phyloP scores from a whole-genome alignment of 306 rosid genomes.

The Cicer pinnatifidum region DNA sequence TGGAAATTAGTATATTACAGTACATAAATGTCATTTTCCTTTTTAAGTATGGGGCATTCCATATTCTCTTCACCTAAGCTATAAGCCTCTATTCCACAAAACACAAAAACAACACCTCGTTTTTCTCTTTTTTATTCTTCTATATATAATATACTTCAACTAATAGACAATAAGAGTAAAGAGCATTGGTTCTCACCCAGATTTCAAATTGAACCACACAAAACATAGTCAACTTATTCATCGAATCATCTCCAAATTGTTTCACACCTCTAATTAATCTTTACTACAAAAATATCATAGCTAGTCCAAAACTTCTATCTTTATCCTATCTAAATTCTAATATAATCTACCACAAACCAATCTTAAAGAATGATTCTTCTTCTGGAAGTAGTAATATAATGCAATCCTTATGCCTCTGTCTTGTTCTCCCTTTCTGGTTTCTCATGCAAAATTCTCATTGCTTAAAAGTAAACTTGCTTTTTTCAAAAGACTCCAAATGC shows the following conservation, averaged over 20 bases:
- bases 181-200: constrained; percentile 19
- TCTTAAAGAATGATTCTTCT: constrained; percentile 29
- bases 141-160: neutral
- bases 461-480: neutral
- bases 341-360: constrained; percentile 18
- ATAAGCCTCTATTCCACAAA: too few relatives aligned
- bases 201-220: constrained; percentile 33
- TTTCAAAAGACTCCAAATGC: constrained; percentile 31
- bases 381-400: constrained; percentile 21
- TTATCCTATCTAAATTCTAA: neutral
- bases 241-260: neutral
- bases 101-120: neutral
- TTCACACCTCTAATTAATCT: neutral
- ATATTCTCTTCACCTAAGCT: neutral
- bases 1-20: neutral
- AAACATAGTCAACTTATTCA: constrained; percentile 16
- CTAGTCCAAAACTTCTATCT: neutral
- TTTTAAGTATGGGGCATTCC: neutral
- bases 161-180: constrained; percentile 1
- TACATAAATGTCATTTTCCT: constrained; percentile 7
- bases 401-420: neutral
- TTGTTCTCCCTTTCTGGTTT: neutral
- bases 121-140: neutral
- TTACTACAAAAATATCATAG: constrained; percentile 16
- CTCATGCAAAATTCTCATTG: constrained; percentile 4